Evolutionary conservation across 176 grass and related monocot species (phyloP).

Genomic region (Triticum turgidum): DNA sequence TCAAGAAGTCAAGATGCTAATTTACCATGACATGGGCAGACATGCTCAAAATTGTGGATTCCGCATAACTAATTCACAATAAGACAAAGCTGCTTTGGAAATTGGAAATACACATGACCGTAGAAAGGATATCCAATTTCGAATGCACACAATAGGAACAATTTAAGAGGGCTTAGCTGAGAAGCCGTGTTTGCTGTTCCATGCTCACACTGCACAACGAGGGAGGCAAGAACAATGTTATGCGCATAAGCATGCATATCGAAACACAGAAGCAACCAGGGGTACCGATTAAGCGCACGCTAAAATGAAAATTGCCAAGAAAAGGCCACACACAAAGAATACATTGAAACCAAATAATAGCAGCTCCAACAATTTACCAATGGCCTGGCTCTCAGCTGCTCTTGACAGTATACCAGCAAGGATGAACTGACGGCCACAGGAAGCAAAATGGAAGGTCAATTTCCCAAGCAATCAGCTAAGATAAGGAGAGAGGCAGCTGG

Average conservation of each 20-base stretch:
- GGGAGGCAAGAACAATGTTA: not conserved
- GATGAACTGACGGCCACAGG: not conserved
- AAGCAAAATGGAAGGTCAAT: constrained; percentile 3
- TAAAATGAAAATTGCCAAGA: not conserved
- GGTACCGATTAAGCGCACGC: not conserved
- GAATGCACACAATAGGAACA: not conserved
- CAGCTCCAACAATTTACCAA: constrained; percentile 22
- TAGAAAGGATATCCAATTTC: not conserved
- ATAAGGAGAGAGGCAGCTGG: not conserved
- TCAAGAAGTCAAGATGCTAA: not conserved
- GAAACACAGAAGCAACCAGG: not conserved
- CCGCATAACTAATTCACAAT: not conserved
- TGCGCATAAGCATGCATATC: not conserved
- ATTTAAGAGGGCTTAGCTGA: not conserved
- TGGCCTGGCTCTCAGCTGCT: constrained; percentile 16
- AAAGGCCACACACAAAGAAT: not conserved
- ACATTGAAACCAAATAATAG: not conserved
- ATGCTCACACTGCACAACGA: not conserved
- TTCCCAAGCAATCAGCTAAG: not conserved
- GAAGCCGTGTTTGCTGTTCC: not conserved
- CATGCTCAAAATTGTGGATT: not conserved
- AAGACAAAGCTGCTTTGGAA: not conserved
- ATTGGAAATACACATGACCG: not conserved
- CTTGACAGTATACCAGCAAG: not conserved
- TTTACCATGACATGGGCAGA: not conserved